Evolutionary conservation across 2,329 filamentous ascomycete genomes (phyloP).

Genomic region (Orbilia ellipsospora): DNA sequence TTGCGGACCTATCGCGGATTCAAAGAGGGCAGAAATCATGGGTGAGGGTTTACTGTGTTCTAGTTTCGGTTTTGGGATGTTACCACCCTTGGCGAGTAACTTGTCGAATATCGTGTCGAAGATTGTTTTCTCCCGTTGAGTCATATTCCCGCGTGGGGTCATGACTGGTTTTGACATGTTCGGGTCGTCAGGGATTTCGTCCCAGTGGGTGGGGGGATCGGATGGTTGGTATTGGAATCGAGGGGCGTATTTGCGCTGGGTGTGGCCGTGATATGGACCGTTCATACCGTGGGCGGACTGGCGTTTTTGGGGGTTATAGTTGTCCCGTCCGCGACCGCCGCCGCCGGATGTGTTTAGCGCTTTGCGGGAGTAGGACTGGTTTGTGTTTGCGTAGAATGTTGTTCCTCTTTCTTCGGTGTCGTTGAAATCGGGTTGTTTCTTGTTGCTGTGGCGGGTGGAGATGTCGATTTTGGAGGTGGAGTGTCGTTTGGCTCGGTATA

Average conservation of each 20-base stretch:
- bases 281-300: too few species aligned
- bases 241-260: too few species aligned
- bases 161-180: neutral
- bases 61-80: slow-evolving; percentile 9
- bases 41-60: slow-evolving; percentile 32
- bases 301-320: too few species aligned
- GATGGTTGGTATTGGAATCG: neutral
- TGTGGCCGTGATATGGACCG: too few species aligned
- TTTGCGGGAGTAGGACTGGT: neutral
- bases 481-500: neutral
- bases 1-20: slow-evolving; percentile 58
- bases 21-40: slow-evolving; percentile 56
- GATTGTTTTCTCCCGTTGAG: slow-evolving; percentile 42
- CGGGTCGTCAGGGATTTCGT: slow-evolving; percentile 29
- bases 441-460: neutral
- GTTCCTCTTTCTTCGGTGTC: neutral
- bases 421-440: neutral
- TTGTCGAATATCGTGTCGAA: slow-evolving; percentile 50
- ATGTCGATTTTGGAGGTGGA: neutral
- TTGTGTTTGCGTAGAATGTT: slow-evolving; percentile 2
- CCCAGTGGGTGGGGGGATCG: neutral
- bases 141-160: slow-evolving; percentile 25
- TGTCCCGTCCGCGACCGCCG: neutral
- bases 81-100: slow-evolving; percentile 17
- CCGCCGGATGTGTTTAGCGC: too few species aligned